A percentile compares a stretch with the other conserved stretches of the same genome.
Conservation (phyloP, 73 alveolate genomes). For the Uronychia binucleata region DNA sequence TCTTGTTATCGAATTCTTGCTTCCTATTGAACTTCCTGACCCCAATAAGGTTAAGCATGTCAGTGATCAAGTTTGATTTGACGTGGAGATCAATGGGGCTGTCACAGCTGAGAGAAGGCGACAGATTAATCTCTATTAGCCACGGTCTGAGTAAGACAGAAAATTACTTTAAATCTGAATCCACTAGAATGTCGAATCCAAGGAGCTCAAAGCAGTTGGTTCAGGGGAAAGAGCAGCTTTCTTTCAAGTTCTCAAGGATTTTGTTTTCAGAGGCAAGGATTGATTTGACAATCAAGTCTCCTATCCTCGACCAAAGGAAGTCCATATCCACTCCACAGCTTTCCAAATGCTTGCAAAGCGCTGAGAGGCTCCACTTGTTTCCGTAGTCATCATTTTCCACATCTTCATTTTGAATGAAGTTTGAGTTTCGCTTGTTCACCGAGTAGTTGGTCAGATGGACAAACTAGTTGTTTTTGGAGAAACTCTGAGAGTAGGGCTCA, state of each 20-base stretch:
- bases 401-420: conserved; percentile 69
- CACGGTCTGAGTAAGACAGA: conserved; percentile 59
- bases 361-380: conserved; percentile 86
- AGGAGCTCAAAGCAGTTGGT: conserved; percentile 85
- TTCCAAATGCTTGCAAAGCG: conserved; percentile 78
- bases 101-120: conserved; percentile 88
- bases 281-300: conserved; percentile 82
- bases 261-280: conserved; percentile 69
- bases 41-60: conserved; percentile 85
- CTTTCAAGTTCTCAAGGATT: conserved; percentile 47
- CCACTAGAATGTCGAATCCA: conserved; percentile 86
- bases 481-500: conserved; percentile 69
- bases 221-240: conserved; percentile 37
- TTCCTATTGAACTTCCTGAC: conserved; percentile 34
- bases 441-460: conserved; percentile 89
- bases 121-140: conserved; percentile 94
- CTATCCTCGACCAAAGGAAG: conserved; percentile 77
- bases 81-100: conserved; percentile 87
- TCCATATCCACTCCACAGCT: conserved; percentile 71
- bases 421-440: conserved; percentile 79
- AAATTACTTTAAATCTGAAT: conserved; percentile 62
- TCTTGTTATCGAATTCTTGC: conserved; percentile 22
- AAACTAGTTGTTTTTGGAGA: conserved; percentile 69
- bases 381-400: conserved; percentile 83
- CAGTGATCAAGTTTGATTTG: conserved; percentile 78